Evolutionary conservation across 441 rosid genomes (phyloP), one percentile per base, ranked within the genome.

Genomic region (Corymbia calophylla): DNA sequence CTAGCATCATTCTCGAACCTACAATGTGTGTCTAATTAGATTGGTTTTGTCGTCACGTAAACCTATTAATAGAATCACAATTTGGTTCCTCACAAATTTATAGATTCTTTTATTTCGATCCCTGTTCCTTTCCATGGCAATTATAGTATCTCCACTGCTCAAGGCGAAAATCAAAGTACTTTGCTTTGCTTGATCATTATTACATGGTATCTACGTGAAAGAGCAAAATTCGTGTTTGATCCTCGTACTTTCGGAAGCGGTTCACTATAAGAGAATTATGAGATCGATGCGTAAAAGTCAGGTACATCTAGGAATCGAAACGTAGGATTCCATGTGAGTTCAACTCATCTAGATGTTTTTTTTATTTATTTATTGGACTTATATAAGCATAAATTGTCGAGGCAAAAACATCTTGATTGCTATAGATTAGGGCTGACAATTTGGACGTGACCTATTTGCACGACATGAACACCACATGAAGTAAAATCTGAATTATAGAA

Each of bases 401-500:
- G 70, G 70, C 18, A 29, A 62, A 29, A 17, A 14, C 70, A 62
- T 29, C 70, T 62, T 62, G 70, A 62, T 62, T 6, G 70, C 35
- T 31, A 62, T 29, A 35, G 70, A 62, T 62, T 62, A 29, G 70
- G 70, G 70, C 18, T 14, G 35, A 62, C 15, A 14, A 31, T 31
- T 66, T 31, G 44, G 23, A 32, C 39, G 10, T 2, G 0, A 35
- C 48, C 48, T 35, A 12, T 70, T 35, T 18, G 23, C 47, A 32
- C 21, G 10, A 3, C 81, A 19, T 10, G 27, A 35, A 35, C 81
- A 19, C 48, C 1, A 2, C 44, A 31, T 17, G 6, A 68, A 68
- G 5, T 35, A 19, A 70, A 19, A 2, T 70, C 5, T 14, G 4
- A 19, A 70, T 5, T 19, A 21, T 1, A 2, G 0, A 32, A 5